Evolutionary conservation across 805 yeast species (phyloP).

Genomic region (Candida xiaguanensis): DNA sequence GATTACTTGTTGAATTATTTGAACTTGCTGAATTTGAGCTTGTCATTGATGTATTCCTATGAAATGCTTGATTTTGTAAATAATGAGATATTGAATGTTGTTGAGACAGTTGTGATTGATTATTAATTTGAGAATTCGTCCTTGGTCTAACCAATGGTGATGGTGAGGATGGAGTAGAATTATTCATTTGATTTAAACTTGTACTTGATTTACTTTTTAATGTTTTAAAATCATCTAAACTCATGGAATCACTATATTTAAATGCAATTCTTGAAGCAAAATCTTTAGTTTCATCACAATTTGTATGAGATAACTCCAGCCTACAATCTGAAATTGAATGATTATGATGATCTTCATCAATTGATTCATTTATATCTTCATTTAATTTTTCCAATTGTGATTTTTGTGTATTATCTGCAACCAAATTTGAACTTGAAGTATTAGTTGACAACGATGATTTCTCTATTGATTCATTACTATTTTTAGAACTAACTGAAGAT

Average conservation of each 20-base stretch:
- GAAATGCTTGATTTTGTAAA: slow-evolving; percentile 6
- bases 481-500: slow-evolving; percentile 3
- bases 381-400: background rate
- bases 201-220: background rate
- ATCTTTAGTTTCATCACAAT: slow-evolving; percentile 1
- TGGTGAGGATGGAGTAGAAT: background rate
- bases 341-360: background rate
- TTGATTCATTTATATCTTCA: background rate
- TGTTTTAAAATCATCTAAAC: background rate
- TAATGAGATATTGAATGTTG: slow-evolving; percentile 1
- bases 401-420: background rate
- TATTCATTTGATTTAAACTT: background rate
- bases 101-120: background rate
- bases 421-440: background rate
- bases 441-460: background rate
- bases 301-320: background rate
- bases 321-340: background rate
- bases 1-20: background rate
- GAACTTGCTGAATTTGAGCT: slow-evolving; percentile 1
- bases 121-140: background rate
- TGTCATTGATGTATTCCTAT: slow-evolving; percentile 5
- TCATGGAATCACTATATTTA: slow-evolving; percentile 6
- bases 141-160: slow-evolving; percentile 2
- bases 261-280: slow-evolving; percentile 8
- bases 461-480: background rate